Evolutionary conservation across 2,329 filamentous ascomycete species (phyloP), one percentile per base, ranked within the genome.

Genomic region (Blastomyces gilchristii): DNA sequence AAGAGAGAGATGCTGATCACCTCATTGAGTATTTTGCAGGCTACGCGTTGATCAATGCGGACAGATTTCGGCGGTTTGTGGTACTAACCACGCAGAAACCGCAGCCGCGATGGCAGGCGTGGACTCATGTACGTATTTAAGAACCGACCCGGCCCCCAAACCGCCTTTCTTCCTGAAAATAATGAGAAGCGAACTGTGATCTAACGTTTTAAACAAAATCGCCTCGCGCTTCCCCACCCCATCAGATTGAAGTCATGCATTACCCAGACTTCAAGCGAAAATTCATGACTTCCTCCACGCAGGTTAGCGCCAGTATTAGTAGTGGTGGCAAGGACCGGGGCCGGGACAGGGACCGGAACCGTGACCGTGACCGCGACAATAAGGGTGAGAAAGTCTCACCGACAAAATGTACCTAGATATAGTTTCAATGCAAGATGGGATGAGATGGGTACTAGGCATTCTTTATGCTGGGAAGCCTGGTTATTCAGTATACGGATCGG

Each of bases 11-110:
- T 47, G 66, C 73, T 9, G 75, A 78, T 54, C 72, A 74, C 61
- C 67, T 78, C 1, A 68, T 73, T 6, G 74, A 78, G 61, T 72
- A 74, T 39, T 77, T 77, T 56, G 72, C 75, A 1, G 75, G 74
- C 9, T 77, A 74, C 74, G 66, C 68, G 1, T 62, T 76, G 6
- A 62, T 73, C 14, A 69, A 77, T 58, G 66, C 67, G 3, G 64
- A 73, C 18, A 68, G 68, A 8, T 74, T 73, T 58, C 70, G 74
- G 8, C 70, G 69, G 9, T 76, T 75, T 34, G 28, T 70, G 34
- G 69, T 76, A 3, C 54, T 76, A 16, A 71, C 71, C 4, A 50
- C 65, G 9, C 47, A 66, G 8, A 65, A 67, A 28, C 69, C 68
- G 4, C 65, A 69, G 12, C 61, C 61, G 11, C 66, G 70, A 50